Percentiles rank a stretch among this genome's conserved stretches.
Conservation (phyloP, 1,284 basidiomycete genomes). For the Laetiporus sulphureus region DNA sequence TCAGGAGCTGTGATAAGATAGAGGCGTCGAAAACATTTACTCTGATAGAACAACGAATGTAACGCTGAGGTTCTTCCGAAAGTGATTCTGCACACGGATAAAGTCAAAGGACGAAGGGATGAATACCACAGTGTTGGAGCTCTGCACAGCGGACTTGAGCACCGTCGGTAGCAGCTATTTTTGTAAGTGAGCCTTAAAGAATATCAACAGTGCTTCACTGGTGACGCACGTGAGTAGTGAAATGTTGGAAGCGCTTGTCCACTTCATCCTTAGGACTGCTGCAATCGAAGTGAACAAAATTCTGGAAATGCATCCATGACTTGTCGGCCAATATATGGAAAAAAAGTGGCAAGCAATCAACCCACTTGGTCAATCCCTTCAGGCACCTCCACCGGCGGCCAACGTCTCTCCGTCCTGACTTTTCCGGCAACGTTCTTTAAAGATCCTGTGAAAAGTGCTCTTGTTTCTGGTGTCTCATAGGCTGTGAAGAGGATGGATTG, state of each 20-base stretch:
- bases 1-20: background rate
- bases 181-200: background rate
- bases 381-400: conserved; percentile 68
- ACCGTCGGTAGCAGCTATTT: conserved; percentile 72
- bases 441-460: conserved; percentile 66
- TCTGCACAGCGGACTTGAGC: conserved; percentile 87
- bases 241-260: conserved; percentile 82
- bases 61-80: conserved; percentile 67
- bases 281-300: conserved; percentile 73
- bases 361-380: conserved; percentile 74
- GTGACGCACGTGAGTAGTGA: conserved; percentile 71
- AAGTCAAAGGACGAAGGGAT: conserved; percentile 97
- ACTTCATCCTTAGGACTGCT: conserved; percentile 71
- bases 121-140: conserved; percentile 83
- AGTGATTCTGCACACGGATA: conserved; percentile 83
- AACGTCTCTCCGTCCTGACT: conserved; percentile 60
- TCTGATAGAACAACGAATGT: conserved; percentile 86
- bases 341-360: background rate
- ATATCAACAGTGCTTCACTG: background rate
- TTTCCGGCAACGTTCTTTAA: conserved; percentile 87
- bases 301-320: too few species aligned
- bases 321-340: too few species aligned
- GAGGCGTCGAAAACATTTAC: conserved; percentile 37
- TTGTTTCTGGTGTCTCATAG: conserved; percentile 86
- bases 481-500: conserved; percentile 88